These are phyloP conservation scores for Eucalyptus tenuipes DNA, from an alignment of 345 rosid genomes.

Conservation along the genomic window DNA sequence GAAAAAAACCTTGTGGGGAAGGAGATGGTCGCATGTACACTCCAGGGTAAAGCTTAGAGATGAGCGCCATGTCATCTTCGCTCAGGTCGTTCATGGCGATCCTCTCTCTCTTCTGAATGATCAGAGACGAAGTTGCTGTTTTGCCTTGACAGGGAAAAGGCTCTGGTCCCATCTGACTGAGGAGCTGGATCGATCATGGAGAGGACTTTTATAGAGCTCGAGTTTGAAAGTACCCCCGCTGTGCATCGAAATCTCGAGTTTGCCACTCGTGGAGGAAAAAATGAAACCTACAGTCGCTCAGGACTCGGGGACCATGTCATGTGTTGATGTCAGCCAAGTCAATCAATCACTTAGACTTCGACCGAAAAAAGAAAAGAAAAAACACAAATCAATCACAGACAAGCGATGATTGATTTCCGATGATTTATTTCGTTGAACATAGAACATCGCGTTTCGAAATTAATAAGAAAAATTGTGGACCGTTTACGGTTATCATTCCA, in stretches of 20 bases:
- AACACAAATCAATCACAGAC: too few relatives aligned
- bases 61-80: slow-evolving; percentile 32
- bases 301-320: neutral
- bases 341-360: neutral
- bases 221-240: neutral
- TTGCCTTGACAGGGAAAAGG: neutral
- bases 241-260: neutral
- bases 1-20: slow-evolving; percentile 32
- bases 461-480: neutral
- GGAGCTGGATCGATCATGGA: neutral
- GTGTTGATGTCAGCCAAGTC: neutral
- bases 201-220: neutral
- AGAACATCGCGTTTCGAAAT: neutral
- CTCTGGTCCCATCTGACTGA: neutral
- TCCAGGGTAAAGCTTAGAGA: slow-evolving; percentile 20
- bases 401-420: neutral
- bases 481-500: neutral
- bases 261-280: neutral
- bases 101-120: neutral
- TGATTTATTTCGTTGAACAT: neutral
- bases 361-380: too few relatives aligned
- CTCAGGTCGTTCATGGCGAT: slow-evolving; percentile 6
- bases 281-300: neutral
- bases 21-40: slow-evolving; percentile 25
- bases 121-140: neutral